Percentiles rank a stretch among this genome's conserved stretches.
phyloP scores from a whole-genome alignment of 129 eudicot species.

The Pulicaria dysenterica region DNA sequence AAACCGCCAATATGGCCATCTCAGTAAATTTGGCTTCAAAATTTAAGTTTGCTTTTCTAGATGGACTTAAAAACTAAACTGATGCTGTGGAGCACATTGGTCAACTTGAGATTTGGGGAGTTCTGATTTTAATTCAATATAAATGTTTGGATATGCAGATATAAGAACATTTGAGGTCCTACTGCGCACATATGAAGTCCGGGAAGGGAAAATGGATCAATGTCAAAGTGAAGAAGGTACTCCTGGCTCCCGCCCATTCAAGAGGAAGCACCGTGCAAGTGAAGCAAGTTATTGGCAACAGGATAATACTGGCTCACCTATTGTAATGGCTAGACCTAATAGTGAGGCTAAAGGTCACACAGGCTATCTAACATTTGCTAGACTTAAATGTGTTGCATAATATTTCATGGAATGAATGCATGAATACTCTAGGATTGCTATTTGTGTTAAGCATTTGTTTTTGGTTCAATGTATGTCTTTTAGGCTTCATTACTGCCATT shows the following conservation, averaged over 20 bases:
- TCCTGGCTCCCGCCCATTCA: constrained; percentile 48
- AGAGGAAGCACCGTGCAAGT: constrained; percentile 62
- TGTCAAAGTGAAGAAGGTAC: constrained; percentile 44
- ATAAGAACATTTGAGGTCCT: constrained; percentile 92
- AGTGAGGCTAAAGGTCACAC: constrained; percentile 89
- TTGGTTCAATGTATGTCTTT: constrained; percentile 17
- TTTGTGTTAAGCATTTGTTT: constrained; percentile 18
- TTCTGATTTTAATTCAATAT: constrained; percentile 1
- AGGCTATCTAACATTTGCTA: constrained; percentile 89
- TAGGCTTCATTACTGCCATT: not conserved
- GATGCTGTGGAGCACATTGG: constrained; percentile 3
- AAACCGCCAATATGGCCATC: not conserved
- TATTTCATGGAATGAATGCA: not conserved
- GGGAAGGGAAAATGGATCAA: constrained; percentile 57
- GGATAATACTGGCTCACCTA: constrained; percentile 43
- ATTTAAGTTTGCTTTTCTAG: not conserved
- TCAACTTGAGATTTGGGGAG: not conserved
- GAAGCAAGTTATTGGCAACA: constrained; percentile 43
- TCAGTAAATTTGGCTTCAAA: not conserved
- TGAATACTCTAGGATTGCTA: constrained; percentile 12
- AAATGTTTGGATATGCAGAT: constrained; percentile 46
- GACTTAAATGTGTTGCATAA: constrained; percentile 59
- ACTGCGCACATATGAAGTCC: constrained; percentile 72
- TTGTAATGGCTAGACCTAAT: constrained; percentile 62
- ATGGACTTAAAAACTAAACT: not conserved